Evolutionary conservation across 306 rosid genomes (phyloP).

Genomic region (Rosa multiflora): DNA sequence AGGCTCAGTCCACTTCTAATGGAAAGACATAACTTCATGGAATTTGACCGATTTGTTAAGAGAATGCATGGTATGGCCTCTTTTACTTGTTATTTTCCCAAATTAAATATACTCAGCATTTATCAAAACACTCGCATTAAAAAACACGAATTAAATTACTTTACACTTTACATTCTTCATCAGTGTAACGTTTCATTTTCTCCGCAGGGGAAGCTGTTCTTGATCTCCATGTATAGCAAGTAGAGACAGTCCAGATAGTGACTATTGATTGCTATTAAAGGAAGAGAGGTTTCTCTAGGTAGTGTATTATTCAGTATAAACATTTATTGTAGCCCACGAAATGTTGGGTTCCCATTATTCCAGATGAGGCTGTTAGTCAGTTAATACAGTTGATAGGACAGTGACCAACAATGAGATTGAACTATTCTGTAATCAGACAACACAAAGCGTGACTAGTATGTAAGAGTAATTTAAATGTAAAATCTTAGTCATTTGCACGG

Average conservation of each 20-base stretch:
- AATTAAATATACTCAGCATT: neutral
- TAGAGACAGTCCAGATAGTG: constrained; percentile 13
- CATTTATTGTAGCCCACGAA: neutral
- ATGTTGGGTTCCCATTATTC: constrained; percentile 14
- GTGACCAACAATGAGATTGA: constrained; percentile 26
- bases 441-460: constrained; percentile 21
- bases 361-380: constrained; percentile 22
- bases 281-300: constrained; percentile 13
- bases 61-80: constrained; percentile 85
- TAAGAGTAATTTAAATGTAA: constrained; percentile 31
- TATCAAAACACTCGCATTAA: neutral
- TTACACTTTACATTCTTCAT: neutral
- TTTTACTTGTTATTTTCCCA: neutral
- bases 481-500: neutral
- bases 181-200: neutral
- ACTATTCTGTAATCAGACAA: constrained; percentile 25
- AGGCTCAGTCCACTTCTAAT: constrained; percentile 77
- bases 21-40: constrained; percentile 74
- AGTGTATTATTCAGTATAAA: constrained; percentile 7
- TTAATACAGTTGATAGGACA: constrained; percentile 27
- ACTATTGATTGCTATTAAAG: constrained; percentile 4
- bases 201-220: constrained; percentile 49
- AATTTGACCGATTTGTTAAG: constrained; percentile 86
- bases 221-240: constrained; percentile 35
- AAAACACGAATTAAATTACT: neutral